These are phyloP conservation scores for Pseudopyricularia javanii DNA, from an alignment of 2,329 filamentous ascomycete species.

Conservation along the genomic window DNA sequence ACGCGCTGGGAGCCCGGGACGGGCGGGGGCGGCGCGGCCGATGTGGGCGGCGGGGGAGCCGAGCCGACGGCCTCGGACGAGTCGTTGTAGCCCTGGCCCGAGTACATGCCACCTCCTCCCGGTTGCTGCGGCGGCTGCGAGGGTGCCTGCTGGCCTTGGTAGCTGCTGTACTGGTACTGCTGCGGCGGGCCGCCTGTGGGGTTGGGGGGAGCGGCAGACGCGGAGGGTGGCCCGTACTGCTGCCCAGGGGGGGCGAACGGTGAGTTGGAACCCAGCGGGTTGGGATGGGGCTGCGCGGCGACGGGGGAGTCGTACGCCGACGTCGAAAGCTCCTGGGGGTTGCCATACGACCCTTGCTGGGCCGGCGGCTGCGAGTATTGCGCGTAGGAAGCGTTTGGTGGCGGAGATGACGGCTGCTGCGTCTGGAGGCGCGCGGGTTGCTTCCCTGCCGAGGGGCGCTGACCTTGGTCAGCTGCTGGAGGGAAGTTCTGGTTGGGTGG, in stretches of 20 bases:
- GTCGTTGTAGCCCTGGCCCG: constrained; percentile 17
- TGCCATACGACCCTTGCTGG: constrained; percentile 56
- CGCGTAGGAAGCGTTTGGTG: constrained; percentile 35
- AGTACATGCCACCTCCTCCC: constrained; percentile 17
- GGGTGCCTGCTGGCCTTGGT: constrained; percentile 7
- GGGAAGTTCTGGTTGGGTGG: constrained; percentile 34
- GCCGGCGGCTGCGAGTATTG: constrained; percentile 34
- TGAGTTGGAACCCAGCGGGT: constrained; percentile 17
- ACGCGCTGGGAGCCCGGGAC: constrained; percentile 16
- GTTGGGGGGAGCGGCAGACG: constrained; percentile 13
- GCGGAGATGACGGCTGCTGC: constrained; percentile 20
- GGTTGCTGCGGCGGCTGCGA: constrained; percentile 8
- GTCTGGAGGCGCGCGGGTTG: constrained; percentile 39
- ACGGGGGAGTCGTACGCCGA: constrained; percentile 67
- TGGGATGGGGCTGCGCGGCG: constrained; percentile 35
- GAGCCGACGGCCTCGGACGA: constrained; percentile 7
- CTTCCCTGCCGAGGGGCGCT: constrained; percentile 31
- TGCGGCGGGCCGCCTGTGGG: constrained; percentile 15
- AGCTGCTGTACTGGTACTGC: constrained; percentile 26
- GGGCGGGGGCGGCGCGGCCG: constrained; percentile 29
- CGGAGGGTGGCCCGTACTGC: constrained; percentile 17
- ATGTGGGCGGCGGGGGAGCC: constrained; percentile 20
- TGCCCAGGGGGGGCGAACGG: constrained; percentile 33
- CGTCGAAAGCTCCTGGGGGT: constrained; percentile 67
- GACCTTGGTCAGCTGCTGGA: constrained; percentile 36